Conservation (phyloP, 129 eudicot genomes). For the Ambrosia artemisiifolia region DNA sequence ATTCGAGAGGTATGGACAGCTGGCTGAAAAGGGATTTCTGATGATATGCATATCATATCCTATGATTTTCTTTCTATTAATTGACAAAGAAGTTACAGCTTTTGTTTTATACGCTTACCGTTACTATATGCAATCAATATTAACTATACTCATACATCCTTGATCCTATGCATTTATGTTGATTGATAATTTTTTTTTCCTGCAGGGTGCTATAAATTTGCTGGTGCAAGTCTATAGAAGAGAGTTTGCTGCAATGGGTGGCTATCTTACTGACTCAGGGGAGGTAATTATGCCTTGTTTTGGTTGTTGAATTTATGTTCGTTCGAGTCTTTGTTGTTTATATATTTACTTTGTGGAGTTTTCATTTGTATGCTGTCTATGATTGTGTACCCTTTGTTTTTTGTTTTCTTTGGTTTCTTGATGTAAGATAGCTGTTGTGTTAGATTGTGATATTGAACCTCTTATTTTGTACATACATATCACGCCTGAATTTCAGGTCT, state of each 20-base stretch:
- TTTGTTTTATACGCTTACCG: conserved; percentile 1
- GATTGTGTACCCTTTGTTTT: background rate
- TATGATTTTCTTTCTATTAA: conserved; percentile 9
- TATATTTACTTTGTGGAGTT: background rate
- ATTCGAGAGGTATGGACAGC: conserved; percentile 80
- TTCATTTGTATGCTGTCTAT: conserved; percentile 16
- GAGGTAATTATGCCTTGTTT: conserved; percentile 59
- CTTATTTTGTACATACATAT: conserved; percentile 11
- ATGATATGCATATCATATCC: background rate
- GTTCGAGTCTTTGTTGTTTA: background rate
- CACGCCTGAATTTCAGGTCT: conserved; percentile 54
- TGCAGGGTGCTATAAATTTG: conserved; percentile 90
- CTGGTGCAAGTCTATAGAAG: conserved; percentile 74
- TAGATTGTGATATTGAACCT: background rate
- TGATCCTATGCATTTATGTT: background rate
- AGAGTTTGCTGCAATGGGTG: conserved; percentile 90
- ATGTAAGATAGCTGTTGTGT: background rate
- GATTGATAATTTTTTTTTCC: background rate
- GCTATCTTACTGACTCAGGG: conserved; percentile 95
- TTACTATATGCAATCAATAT: conserved; percentile 12
- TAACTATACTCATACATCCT: background rate
- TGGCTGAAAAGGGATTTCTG: conserved; percentile 10
- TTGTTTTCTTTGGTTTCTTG: conserved; percentile 12
- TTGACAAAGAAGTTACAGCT: background rate
- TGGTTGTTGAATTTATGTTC: conserved; percentile 11